These are phyloP conservation scores for Suillus placidus DNA, from an alignment of 768 basidiomycete genomes.

Conservation along the genomic window DNA sequence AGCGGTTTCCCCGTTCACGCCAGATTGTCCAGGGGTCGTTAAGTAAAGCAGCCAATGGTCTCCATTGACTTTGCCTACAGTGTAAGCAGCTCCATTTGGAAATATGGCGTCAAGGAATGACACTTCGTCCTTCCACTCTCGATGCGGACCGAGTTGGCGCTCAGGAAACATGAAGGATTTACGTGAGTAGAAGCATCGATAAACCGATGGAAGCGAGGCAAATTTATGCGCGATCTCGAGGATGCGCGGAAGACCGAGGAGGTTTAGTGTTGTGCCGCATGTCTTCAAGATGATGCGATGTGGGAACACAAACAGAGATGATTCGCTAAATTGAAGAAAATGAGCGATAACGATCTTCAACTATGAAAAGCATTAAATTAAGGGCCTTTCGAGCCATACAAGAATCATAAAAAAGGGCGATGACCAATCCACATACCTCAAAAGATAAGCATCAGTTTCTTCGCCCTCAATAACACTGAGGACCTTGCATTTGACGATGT, in stretches of 20 bases:
- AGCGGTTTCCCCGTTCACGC: constrained; percentile 25
- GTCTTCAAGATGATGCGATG: constrained; percentile 98
- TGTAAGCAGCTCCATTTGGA: constrained; percentile 88
- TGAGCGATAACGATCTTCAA: constrained; percentile 16
- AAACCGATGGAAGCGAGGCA: constrained; percentile 68
- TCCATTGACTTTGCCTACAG: constrained; percentile 95
- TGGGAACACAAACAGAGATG: constrained; percentile 91
- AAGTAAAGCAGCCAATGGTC: constrained; percentile 99
- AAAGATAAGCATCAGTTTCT: constrained; percentile 94
- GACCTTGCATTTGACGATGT: constrained; percentile 95
- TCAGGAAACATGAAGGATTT: constrained; percentile 99
- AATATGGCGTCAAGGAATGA: constrained; percentile 91
- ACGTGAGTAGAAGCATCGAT: constrained; percentile 96
- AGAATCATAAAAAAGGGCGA: constrained; percentile 8
- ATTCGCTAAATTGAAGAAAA: constrained; percentile 69
- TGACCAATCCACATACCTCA: constrained; percentile 65
- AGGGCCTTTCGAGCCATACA: neutral
- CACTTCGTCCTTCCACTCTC: constrained; percentile 93
- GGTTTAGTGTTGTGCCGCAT: constrained; percentile 97
- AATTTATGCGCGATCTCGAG: constrained; percentile 85
- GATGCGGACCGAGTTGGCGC: constrained; percentile 88
- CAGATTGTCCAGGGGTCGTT: constrained; percentile 56
- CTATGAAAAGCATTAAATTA: neutral
- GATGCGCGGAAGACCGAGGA: constrained; percentile 91
- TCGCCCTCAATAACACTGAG: constrained; percentile 85